Conservation (phyloP, 164 flowering plant genomes). For the Stephania yunnanensis region DNA sequence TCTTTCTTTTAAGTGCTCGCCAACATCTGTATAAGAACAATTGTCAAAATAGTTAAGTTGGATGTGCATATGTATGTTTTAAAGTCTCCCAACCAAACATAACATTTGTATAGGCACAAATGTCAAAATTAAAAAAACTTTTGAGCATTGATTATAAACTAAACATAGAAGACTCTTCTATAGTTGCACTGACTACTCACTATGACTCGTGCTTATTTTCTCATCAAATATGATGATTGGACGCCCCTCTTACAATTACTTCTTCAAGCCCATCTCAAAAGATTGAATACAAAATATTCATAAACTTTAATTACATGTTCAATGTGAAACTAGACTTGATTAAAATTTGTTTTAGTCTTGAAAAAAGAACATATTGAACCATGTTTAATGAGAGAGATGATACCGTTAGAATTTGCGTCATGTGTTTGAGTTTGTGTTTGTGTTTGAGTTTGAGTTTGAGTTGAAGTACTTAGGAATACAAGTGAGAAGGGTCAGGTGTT, state of each 20-base stretch:
- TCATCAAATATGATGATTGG: slow-evolving; percentile 54
- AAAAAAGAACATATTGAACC: neutral
- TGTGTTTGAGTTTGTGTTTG: slow-evolving; percentile 35
- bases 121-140: neutral
- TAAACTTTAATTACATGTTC: no score
- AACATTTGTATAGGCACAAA: slow-evolving; percentile 40
- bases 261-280: slow-evolving; percentile 40
- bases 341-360: no score
- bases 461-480: slow-evolving; percentile 64
- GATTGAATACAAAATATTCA: slow-evolving; percentile 18
- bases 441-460: slow-evolving; percentile 42
- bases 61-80: no score
- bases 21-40: no score
- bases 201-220: slow-evolving; percentile 45
- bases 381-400: slow-evolving; percentile 10
- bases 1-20: no score
- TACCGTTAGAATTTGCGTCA: slow-evolving; percentile 31
- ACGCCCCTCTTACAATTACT: slow-evolving; percentile 51
- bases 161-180: neutral
- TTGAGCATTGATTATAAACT: neutral
- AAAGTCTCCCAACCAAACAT: slow-evolving; percentile 86
- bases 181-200: slow-evolving; percentile 34
- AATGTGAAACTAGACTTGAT: neutral
- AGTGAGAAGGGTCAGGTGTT: slow-evolving; percentile 43
- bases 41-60: no score